Evolutionary conservation across 2,329 filamentous ascomycete genomes (phyloP), one percentile per base, ranked within the genome.

Genomic region (Colletotrichum salicis): DNA sequence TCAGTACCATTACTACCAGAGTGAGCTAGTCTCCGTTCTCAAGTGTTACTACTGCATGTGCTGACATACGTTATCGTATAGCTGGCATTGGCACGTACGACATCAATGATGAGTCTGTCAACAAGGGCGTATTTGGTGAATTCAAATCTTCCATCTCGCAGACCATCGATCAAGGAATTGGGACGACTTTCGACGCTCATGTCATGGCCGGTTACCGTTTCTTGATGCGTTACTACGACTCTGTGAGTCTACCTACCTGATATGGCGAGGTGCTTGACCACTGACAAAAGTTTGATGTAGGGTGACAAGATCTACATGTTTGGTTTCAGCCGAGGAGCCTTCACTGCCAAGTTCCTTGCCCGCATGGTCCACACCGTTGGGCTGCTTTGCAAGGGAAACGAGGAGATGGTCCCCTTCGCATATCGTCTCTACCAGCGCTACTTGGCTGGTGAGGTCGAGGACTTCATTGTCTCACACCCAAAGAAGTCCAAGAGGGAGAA

Each of bases 231-330:
- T 87, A 86, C 75, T 88, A 88, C 66, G 78, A 82, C 35, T 76
- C 78, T n/a, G 83, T 81, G 71, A 77, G 82, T 65, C 22, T 3
- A 10, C 2, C 51, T 15, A 12, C 15, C 22, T 2, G 7, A 2
- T n/a, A 35, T 8, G 27, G 5, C 4, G 15, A 22, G 7, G n/a
- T 7, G 19, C 41, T 61, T 52, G 11, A 37, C 62, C 12, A 54
- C 10, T 24, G 31, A 65, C 13, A 7, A 12, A n/a, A 6, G 2
- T 6, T 27, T 13, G 2, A 29, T 1, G 22, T 75, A 85, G 76
- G 84, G 82, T 0, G 86, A 86, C 73, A 83, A 84, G 60, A 87
- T 89, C 41, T 89, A 88, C 74, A 84, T 88, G 75, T 88, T 88
- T 59, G 86, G 86, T 13, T 88, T 88, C 75, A 85, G 83, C 8